These are phyloP conservation scores for Penicillium sp. DNA, from an alignment of 2,329 filamentous ascomycete genomes.

Conservation along the genomic window DNA sequence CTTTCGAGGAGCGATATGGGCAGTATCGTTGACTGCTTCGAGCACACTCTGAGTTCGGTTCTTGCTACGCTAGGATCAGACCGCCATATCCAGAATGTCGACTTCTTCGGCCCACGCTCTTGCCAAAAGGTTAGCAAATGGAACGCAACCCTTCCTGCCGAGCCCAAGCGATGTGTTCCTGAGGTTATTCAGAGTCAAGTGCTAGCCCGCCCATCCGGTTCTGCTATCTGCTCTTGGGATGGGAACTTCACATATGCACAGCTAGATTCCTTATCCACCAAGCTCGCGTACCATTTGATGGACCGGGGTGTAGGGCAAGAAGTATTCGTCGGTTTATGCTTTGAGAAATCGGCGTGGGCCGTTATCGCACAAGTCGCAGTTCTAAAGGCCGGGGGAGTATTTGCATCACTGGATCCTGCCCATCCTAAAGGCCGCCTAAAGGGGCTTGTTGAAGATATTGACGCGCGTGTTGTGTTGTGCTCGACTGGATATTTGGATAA, in stretches of 20 bases:
- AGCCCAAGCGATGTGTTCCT: conserved; percentile 41
- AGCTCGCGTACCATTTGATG: conserved; percentile 42
- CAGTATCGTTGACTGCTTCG: conserved; percentile 40
- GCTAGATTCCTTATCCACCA: conserved; percentile 44
- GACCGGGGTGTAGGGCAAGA: conserved; percentile 46
- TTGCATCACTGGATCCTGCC: conserved; percentile 47
- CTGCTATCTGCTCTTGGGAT: conserved; percentile 43
- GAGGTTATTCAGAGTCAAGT: conserved; percentile 43
- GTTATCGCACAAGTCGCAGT: conserved; percentile 48
- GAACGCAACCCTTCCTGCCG: conserved; percentile 37
- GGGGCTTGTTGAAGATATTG: conserved; percentile 42
- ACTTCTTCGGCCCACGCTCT: conserved; percentile 38
- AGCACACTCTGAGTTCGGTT: conserved; percentile 37
- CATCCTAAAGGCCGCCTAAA: conserved; percentile 44
- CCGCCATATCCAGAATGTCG: conserved; percentile 32
- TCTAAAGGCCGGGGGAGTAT: conserved; percentile 49
- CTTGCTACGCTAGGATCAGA: conserved; percentile 21
- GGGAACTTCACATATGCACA: conserved; percentile 43
- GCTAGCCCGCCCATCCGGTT: conserved; percentile 26
- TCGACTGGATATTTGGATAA: conserved; percentile 37
- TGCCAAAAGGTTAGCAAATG: conserved; percentile 38
- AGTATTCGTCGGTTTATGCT: conserved; percentile 45
- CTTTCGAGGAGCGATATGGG: conserved; percentile 48
- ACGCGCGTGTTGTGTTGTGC: conserved; percentile 39
- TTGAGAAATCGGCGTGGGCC: conserved; percentile 51